Evolutionary conservation across 2,329 filamentous ascomycete genomes (phyloP), one percentile per base, ranked within the genome.

Genomic region (Hirsutella rhossiliensis): DNA sequence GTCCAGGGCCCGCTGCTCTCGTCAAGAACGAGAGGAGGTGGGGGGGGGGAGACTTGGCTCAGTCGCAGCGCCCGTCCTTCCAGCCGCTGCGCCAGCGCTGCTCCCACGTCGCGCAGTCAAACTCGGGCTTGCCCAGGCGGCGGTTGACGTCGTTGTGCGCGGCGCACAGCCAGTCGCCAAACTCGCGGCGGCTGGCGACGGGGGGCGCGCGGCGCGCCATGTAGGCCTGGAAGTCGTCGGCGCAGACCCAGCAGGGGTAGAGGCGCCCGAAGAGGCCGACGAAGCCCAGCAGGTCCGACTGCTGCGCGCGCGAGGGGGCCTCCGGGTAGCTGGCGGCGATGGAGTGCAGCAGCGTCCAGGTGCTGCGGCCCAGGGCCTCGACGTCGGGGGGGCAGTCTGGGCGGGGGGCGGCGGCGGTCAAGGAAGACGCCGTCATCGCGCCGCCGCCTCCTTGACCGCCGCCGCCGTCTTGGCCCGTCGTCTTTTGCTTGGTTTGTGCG

Each of bases 171-270:
- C 87, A 94, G 47, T 69, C 70, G 20, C 85, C 86, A 62, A 92
- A 87, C 54, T 87, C 83, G 45, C 79, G 75, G 32, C 78, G 65
- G 50, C 72, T 76, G 34, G 64, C 68, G 9, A 76, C 67, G 48
- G 62, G 62, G 34, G 90, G 80, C 57, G 77, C 76, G 51, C 89
- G 84, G 49, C 75, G 73, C 49, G 70, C 72, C 69, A 97, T 82
- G 74, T 90, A 97, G 0, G 61, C 62, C 61, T 83, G 83, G 62
- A 98, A 96, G 59, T 97, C 90, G 48, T 90, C 84, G 30, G 89
- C 92, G 63, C 92, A 98, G 3, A 84, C 77, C 87, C 89, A 95
- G 69, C 92, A 98, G 4, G 92, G 92, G 59, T 98, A 98, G 18
- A 97, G 65, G 52, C 83, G 84, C 23, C 85, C 81, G 61, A 98